Percentiles rank a stretch among this genome's conserved stretches.
These are phyloP conservation scores for Leptomonas seymouri DNA, from an alignment of 208 protist genomes.

Conservation along the genomic window DNA sequence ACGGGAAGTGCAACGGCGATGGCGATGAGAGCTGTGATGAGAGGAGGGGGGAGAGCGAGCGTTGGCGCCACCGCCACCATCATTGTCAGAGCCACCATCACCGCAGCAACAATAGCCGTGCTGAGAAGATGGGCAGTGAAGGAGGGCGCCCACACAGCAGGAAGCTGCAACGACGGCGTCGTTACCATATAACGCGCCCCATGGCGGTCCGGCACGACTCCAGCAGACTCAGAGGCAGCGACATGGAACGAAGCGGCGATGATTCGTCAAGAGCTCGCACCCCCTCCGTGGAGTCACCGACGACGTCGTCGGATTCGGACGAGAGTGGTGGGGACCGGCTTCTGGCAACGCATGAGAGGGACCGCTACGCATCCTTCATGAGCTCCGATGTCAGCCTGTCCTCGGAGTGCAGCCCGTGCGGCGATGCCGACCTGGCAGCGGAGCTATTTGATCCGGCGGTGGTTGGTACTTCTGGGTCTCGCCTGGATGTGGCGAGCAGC, in stretches of 20 bases:
- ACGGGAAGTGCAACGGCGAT: neutral
- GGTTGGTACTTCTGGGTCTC: neutral
- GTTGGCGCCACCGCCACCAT: neutral
- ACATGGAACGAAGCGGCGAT: neutral
- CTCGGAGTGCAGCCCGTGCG: slow-evolving; percentile 19
- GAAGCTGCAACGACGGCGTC: neutral
- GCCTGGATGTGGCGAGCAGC: neutral
- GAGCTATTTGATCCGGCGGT: neutral
- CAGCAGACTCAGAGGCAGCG: neutral
- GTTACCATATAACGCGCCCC: neutral
- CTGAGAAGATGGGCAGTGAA: too few species aligned
- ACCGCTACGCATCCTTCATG: neutral
- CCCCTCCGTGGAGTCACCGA: slow-evolving; percentile 29
- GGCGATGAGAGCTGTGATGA: neutral
- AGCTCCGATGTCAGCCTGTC: slow-evolving; percentile 19
- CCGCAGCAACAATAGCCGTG: too few species aligned
- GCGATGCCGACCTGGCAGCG: neutral
- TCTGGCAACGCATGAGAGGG: neutral
- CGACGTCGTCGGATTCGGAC: slow-evolving; percentile 5
- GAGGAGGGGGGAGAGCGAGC: neutral
- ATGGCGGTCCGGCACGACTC: neutral
- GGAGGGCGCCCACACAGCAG: neutral
- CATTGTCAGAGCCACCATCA: neutral
- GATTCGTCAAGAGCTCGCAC: slow-evolving; percentile 19
- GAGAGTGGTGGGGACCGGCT: neutral